Percentiles rank a stretch among this genome's conserved stretches.
phyloP scores from a whole-genome alignment of 164 flowering plant genomes.

The Amborella trichopoda region DNA sequence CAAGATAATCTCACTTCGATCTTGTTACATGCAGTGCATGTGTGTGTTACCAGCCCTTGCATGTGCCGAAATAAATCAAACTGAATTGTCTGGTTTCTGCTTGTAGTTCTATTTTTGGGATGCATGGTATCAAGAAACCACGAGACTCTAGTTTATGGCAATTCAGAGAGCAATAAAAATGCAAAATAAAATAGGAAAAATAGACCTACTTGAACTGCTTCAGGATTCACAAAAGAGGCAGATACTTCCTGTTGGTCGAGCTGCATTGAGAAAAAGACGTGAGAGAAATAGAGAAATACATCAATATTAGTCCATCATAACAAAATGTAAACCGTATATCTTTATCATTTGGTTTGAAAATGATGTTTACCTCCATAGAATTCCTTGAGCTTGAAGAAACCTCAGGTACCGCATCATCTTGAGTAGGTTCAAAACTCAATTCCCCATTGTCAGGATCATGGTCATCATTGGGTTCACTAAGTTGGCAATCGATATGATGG shows the following conservation, averaged over 20 bases:
- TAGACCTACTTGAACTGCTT: neutral
- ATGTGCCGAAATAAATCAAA: no score
- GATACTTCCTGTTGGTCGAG: neutral
- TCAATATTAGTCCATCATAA: neutral
- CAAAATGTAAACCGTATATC: neutral
- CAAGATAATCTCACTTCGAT: no score
- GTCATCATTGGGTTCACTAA: constrained; percentile 68
- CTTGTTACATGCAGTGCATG: no score
- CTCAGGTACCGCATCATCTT: constrained; percentile 30
- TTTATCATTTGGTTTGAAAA: no score
- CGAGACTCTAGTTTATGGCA: neutral
- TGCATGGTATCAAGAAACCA: neutral
- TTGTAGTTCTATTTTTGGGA: neutral
- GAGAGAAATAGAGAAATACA: neutral
- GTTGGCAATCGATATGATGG: constrained; percentile 84
- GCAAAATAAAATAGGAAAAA: neutral
- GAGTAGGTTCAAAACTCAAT: constrained; percentile 73
- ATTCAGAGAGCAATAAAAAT: neutral
- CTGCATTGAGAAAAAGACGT: neutral
- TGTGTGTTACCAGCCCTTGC: no score
- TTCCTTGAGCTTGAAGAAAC: neutral
- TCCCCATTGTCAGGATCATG: constrained; percentile 57
- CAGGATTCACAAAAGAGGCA: neutral
- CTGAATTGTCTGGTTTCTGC: no score
- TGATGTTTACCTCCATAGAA: constrained; percentile 1